Evolutionary conservation across 2,329 filamentous ascomycete species (phyloP), one percentile per base, ranked within the genome.

Genomic region (Orbilia javanica): DNA sequence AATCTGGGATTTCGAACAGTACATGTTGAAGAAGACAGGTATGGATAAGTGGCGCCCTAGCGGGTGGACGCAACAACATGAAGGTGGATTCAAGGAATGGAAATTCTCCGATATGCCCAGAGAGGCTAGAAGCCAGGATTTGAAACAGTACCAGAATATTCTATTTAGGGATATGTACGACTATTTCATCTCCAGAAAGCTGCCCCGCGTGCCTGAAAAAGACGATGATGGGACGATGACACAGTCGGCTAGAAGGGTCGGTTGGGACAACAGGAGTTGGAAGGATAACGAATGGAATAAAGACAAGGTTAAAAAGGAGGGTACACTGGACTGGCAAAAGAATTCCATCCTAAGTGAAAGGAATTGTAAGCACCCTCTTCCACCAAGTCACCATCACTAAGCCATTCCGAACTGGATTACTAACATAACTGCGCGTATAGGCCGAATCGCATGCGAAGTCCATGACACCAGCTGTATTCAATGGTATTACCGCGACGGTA

Each of bases 1-100:
- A 11, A 78, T 78, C 29, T 78, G 74, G 74, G 74, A 78, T 44
- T 78, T 78, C 34, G 74, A 78, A 29, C 74, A 78, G 18, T 46
- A 55, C 10, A 78, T 78, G 74, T 29, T 78, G 2, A 46, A 42
- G 3, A 78, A 72, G 42, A 78, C 36, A 0, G 74, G 67, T 5
- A 78, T 67, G 52, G 44, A 78, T 42, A 72, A 53, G 15, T 78
- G 74, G 74, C 74, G 74, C n/a, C 74, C 74, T n/a, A 46, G 29
- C 2, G 74, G 74, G 6, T 78, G 74, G 74, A 72, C 50, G 2
- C 34, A 67, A 1, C 42, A 67, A 7, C 53, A 78, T 18, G 74
- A 78, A 46, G 34, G 50, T 6, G 74, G 74, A 4, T 27, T 64
- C 20, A 46, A 44, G 4, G 52, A 71, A 29, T 78, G 74, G 74